These are phyloP conservation scores for Prunus campanulata DNA, from an alignment of 306 rosid genomes.

Conservation along the genomic window DNA sequence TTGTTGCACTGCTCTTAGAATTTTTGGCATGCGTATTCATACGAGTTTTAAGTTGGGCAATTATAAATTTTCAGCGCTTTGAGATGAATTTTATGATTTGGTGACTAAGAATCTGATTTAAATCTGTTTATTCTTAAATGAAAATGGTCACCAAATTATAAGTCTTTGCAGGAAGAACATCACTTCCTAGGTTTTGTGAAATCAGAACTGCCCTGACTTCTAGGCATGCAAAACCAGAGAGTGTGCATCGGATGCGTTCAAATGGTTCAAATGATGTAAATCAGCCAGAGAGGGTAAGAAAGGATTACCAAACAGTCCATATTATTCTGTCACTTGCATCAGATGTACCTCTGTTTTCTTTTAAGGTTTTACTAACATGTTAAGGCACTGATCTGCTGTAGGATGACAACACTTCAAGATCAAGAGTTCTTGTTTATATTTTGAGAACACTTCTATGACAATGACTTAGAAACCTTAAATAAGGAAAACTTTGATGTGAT, in stretches of 20 bases:
- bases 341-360: not conserved
- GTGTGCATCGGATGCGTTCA: conserved; percentile 42
- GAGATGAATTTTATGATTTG: not conserved
- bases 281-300: conserved; percentile 46
- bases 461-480: not conserved
- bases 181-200: conserved; percentile 52
- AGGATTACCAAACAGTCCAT: conserved; percentile 9
- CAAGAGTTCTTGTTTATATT: too few relatives aligned
- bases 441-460: not conserved
- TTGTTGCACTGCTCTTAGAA: not conserved
- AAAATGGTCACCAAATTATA: conserved; percentile 21
- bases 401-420: not conserved
- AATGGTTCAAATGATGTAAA: conserved; percentile 45
- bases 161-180: conserved; percentile 55
- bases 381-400: not conserved
- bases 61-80: not conserved
- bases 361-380: not conserved
- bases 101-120: conserved; percentile 8
- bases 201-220: conserved; percentile 42
- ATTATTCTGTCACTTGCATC: conserved; percentile 17
- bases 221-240: conserved; percentile 33
- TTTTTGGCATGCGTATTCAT: not conserved
- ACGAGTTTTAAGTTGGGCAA: not conserved
- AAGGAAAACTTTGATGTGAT: not conserved
- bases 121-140: conserved; percentile 4